Conservation (phyloP, 768 basidiomycete species). For the Pulveroboletus sp. region DNA sequence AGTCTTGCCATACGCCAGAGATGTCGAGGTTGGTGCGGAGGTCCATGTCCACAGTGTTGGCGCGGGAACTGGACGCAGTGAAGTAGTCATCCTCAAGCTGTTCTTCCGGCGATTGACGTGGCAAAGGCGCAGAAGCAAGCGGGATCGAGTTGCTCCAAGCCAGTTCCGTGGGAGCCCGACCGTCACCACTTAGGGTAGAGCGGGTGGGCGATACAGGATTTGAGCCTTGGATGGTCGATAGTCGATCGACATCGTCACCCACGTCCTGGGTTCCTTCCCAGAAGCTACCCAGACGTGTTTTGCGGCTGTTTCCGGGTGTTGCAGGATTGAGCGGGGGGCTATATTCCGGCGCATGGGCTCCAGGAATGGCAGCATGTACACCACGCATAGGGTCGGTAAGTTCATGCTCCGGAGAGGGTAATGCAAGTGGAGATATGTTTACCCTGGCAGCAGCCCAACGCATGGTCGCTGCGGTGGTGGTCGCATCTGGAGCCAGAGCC, state of each 20-base stretch:
- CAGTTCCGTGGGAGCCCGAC: slow-evolving; percentile 4
- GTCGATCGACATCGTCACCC: slow-evolving; percentile 32
- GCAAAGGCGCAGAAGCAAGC: slow-evolving; percentile 17
- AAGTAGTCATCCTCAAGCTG: slow-evolving; percentile 31
- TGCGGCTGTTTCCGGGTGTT: slow-evolving; percentile 51
- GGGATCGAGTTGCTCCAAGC: slow-evolving; percentile 4
- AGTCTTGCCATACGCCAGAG: slow-evolving; percentile 29
- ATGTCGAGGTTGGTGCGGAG: slow-evolving; percentile 12
- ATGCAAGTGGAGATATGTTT: slow-evolving; percentile 80
- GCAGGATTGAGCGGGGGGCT: slow-evolving; percentile 35
- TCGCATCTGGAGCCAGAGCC: slow-evolving; percentile 47
- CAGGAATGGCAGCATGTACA: slow-evolving; percentile 63
- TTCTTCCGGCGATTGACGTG: slow-evolving; percentile 24
- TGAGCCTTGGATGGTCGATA: slow-evolving; percentile 25
- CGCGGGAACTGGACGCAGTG: slow-evolving; percentile 24
- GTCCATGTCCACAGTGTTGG: slow-evolving; percentile 19
- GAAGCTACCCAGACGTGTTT: slow-evolving; percentile 61
- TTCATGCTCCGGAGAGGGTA: slow-evolving; percentile 90
- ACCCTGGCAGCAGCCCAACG: slow-evolving; percentile 83
- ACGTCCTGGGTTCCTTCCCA: slow-evolving; percentile 79
- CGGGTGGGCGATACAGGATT: slow-evolving; percentile 21
- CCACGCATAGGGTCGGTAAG: slow-evolving; percentile 88
- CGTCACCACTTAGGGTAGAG: slow-evolving; percentile 6
- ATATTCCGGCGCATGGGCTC: slow-evolving; percentile 45
- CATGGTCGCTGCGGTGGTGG: slow-evolving; percentile 75